Evolutionary conservation across 768 basidiomycete species (phyloP).

Genomic region (Coprinopsis cinerea): DNA sequence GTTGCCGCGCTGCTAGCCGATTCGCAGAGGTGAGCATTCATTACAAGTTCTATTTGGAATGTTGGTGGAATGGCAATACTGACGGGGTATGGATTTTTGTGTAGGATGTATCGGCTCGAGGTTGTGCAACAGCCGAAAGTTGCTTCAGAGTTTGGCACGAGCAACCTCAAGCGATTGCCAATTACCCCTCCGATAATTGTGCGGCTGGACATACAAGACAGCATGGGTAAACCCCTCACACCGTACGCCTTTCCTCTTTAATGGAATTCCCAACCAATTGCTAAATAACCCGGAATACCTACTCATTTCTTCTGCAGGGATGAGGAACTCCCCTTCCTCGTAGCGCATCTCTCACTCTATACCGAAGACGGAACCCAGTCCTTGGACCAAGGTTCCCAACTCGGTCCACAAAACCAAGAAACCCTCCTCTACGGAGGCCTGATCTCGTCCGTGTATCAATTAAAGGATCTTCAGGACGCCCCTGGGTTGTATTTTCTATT

Average conservation of each 20-base stretch:
- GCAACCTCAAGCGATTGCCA: slow-evolving; percentile 71
- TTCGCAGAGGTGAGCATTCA: too few species aligned
- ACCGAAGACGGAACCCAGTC: slow-evolving; percentile 59
- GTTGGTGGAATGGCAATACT: too few species aligned
- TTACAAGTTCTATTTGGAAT: too few species aligned
- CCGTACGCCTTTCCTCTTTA: slow-evolving; percentile 50
- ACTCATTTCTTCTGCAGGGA: slow-evolving; percentile 53
- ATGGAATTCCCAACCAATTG: background rate
- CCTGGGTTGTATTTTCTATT: slow-evolving; percentile 86
- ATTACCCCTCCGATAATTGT: slow-evolving; percentile 82
- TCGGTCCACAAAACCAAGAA: slow-evolving; percentile 42
- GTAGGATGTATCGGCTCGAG: slow-evolving; percentile 71
- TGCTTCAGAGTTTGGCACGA: slow-evolving; percentile 76
- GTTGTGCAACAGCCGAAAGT: slow-evolving; percentile 80
- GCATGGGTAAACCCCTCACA: slow-evolving; percentile 61
- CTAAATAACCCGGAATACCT: too few species aligned
- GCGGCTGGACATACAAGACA: slow-evolving; percentile 70
- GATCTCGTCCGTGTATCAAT: slow-evolving; percentile 73
- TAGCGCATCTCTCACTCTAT: slow-evolving; percentile 76
- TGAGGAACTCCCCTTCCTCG: slow-evolving; percentile 80
- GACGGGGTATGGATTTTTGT: too few species aligned
- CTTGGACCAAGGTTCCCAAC: slow-evolving; percentile 59
- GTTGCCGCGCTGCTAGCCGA: slow-evolving; percentile 54
- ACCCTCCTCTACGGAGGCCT: slow-evolving; percentile 79
- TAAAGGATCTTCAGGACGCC: slow-evolving; percentile 77